A percentile compares a stretch with the other conserved stretches of the same genome.
Evolutionary conservation across 1,139 yeast species (phyloP).

Genomic region (Zygotorulaspora mrakii): DNA sequence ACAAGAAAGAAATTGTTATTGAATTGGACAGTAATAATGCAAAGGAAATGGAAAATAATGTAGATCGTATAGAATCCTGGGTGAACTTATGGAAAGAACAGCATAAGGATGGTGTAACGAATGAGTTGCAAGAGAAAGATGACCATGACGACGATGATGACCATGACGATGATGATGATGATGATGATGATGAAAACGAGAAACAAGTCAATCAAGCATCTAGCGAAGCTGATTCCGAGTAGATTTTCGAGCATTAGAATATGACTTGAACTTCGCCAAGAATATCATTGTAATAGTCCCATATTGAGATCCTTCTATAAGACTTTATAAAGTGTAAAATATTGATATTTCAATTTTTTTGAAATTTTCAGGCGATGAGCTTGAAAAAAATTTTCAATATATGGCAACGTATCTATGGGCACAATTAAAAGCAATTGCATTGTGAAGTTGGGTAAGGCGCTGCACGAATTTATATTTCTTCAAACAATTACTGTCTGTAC

Average conservation of each 20-base stretch:
- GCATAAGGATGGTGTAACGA: constrained; percentile 47
- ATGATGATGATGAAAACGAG: constrained; percentile 13
- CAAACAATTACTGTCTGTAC: background rate
- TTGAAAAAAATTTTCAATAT: constrained; percentile 9
- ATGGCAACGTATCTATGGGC: background rate
- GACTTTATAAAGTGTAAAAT: too few species aligned
- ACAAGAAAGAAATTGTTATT: constrained; percentile 75
- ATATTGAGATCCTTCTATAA: too few species aligned
- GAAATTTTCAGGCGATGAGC: too few species aligned
- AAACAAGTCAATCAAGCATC: constrained; percentile 3
- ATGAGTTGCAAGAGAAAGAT: constrained; percentile 29
- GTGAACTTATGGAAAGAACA: constrained; percentile 60
- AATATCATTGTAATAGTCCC: too few species aligned
- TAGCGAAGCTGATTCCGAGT: constrained; percentile 1
- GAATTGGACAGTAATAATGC: constrained; percentile 68
- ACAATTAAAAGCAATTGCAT: too few species aligned
- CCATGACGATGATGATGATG: constrained; percentile 17
- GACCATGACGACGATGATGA: constrained; percentile 9
- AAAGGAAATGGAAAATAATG: constrained; percentile 77
- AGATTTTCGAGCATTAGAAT: too few species aligned
- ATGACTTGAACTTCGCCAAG: background rate
- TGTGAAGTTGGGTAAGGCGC: too few species aligned
- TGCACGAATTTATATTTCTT: background rate
- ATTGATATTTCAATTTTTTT: too few species aligned
- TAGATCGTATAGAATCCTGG: constrained; percentile 74